Evolutionary conservation across 2,329 filamentous ascomycete species (phyloP).

Genomic region (Xylariaceae sp.): DNA sequence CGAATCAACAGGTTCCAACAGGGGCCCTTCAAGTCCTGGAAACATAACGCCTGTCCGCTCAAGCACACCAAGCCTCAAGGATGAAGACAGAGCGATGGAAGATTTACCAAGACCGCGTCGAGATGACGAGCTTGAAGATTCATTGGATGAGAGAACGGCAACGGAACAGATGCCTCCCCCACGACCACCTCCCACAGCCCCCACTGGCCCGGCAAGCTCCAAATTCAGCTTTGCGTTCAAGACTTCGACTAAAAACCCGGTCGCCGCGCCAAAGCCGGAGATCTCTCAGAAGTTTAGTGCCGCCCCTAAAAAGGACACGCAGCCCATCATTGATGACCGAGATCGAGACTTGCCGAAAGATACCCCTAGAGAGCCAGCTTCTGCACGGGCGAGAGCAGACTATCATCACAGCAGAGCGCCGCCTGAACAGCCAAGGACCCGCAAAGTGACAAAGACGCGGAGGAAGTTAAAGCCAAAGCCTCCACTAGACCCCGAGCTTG

Average conservation of each 20-base stretch:
- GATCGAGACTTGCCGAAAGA: slow-evolving; percentile 41
- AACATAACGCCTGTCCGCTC: slow-evolving; percentile 39
- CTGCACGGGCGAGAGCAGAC: slow-evolving; percentile 39
- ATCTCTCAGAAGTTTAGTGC: slow-evolving; percentile 74
- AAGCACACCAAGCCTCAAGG: slow-evolving; percentile 33
- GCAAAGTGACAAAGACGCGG: slow-evolving; percentile 71
- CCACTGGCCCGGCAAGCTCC: slow-evolving; percentile 60
- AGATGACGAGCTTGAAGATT: slow-evolving; percentile 69
- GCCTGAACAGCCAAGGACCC: slow-evolving; percentile 56
- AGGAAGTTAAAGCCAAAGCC: slow-evolving; percentile 75
- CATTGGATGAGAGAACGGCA: slow-evolving; percentile 54
- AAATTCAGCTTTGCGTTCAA: slow-evolving; percentile 97
- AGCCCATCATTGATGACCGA: slow-evolving; percentile 45
- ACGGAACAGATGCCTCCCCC: slow-evolving; percentile 61
- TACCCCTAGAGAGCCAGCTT: slow-evolving; percentile 42
- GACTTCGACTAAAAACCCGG: slow-evolving; percentile 64
- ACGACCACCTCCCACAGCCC: slow-evolving; percentile 53
- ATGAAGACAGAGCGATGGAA: slow-evolving; percentile 59
- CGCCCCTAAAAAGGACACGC: slow-evolving; percentile 55
- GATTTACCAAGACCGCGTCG: slow-evolving; percentile 68
- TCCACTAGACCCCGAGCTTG: slow-evolving; percentile 72
- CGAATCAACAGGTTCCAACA: slow-evolving; percentile 22
- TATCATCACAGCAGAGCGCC: slow-evolving; percentile 37
- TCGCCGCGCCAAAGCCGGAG: slow-evolving; percentile 66
- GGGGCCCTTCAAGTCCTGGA: slow-evolving; percentile 37